Evolutionary conservation across 2,329 filamentous ascomycete species (phyloP), one percentile per base, ranked within the genome.

Genomic region (Penicillium sp.): DNA sequence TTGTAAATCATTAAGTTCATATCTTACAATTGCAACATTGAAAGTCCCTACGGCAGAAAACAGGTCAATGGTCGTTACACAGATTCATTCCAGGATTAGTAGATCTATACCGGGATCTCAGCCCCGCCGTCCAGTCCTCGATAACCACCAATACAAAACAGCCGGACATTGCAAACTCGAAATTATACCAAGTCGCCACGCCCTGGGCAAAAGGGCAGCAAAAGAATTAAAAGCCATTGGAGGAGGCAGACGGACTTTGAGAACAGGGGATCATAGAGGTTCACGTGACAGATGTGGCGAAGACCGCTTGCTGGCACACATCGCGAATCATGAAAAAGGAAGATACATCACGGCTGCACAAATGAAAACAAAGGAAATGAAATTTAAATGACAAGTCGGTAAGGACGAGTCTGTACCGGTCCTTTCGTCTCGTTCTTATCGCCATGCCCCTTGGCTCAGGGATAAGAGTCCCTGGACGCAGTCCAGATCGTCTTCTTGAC

Each of bases 401-500:
- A 46, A 46, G 49, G 36, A 28, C 30, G 27, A 14, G 24, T 25
- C n/a, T 20, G 20, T 22, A 31, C 20, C 28, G 39, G 35, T 48
- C 18, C 44, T 20, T 18, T 45, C 16, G 22, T 20, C 31, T 44
- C n/a, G 25, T 39, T 44, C 33, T 81, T 73, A 88, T 65, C 84
- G 81, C 91, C 92, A 96, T 66, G 90, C 90, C n/a, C 92, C 92
- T 73, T 95, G 89, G 64, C 90, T 95, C 41, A 97, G 78, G 45
- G 89, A 92, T 56, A 96, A 71, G 57, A 97, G 74, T n/a, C 90
- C 90, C 48, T 92, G 90, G 42, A 96, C 87, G 66, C 90, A 95
- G 67, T 95, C 90, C 69, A 95, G 79, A 67, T 96, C 92, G 50
- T 85, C 83, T 68, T 84, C 86, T 72, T 90, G 90, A 66, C 86